Evolutionary conservation across 805 yeast species (phyloP).

Genomic region (Yarrowia osloensis): DNA sequence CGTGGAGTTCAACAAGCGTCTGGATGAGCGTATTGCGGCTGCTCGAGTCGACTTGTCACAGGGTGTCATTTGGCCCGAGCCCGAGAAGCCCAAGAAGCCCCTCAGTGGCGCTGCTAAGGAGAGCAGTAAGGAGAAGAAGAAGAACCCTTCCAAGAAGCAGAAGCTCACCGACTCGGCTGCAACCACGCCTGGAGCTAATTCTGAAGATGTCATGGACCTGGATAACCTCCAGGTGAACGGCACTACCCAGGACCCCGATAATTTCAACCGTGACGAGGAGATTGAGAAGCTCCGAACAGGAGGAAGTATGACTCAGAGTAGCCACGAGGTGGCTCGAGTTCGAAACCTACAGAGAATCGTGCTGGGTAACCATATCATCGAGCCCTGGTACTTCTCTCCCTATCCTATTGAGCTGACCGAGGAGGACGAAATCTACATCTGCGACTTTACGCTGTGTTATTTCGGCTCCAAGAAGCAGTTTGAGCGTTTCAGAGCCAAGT

Average conservation of each 20-base stretch:
- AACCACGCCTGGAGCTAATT: slow-evolving; percentile 34
- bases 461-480: slow-evolving; percentile 89
- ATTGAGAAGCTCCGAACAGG: slow-evolving; percentile 86
- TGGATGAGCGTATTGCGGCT: slow-evolving; percentile 89
- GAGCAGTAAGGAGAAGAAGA: slow-evolving; percentile 38
- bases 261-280: slow-evolving; percentile 84
- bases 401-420: slow-evolving; percentile 94
- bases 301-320: slow-evolving; percentile 95
- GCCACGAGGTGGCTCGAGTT: slow-evolving; percentile 84
- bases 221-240: slow-evolving; percentile 88
- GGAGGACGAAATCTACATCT: slow-evolving; percentile 83
- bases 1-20: slow-evolving; percentile 89
- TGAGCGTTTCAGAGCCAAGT: slow-evolving; percentile 84
- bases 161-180: slow-evolving; percentile 33
- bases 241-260: slow-evolving; percentile 56
- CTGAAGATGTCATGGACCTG: slow-evolving; percentile 75
- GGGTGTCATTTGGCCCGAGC: slow-evolving; percentile 71
- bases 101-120: slow-evolving; percentile 36
- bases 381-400: slow-evolving; percentile 99
- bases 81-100: slow-evolving; percentile 52
- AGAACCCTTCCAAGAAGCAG: slow-evolving; percentile 35
- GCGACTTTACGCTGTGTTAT: slow-evolving; percentile 86
- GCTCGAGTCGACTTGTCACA: slow-evolving; percentile 71
- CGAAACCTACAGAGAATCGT: slow-evolving; percentile 77
- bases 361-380: slow-evolving; percentile 88